A percentile compares a stretch with the other conserved stretches of the same genome.
These are phyloP conservation scores for Tricholoma sp. DNA, from an alignment of 768 basidiomycete species.

Conservation along the genomic window DNA sequence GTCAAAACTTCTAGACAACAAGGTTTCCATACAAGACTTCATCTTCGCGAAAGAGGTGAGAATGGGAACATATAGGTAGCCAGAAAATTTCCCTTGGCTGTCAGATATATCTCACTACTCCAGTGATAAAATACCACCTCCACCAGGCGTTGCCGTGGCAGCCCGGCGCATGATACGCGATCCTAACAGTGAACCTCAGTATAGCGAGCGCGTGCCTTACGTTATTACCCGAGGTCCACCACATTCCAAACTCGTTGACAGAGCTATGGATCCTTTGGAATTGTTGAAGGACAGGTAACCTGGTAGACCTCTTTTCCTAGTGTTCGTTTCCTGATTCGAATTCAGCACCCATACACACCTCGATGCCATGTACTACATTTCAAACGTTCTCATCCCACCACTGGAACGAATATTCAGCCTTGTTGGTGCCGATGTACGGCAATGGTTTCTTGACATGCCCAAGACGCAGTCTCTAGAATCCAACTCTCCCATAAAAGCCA, in stretches of 20 bases:
- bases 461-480: constrained; percentile 33
- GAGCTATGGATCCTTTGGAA: constrained; percentile 71
- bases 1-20: constrained; percentile 78
- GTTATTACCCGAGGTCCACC: constrained; percentile 69
- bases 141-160: constrained; percentile 89
- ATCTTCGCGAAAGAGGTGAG: constrained; percentile 92
- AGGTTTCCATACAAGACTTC: constrained; percentile 85
- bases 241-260: constrained; percentile 63
- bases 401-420: constrained; percentile 89
- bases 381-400: constrained; percentile 81
- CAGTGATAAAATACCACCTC: constrained; percentile 82
- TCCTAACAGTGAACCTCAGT: constrained; percentile 80
- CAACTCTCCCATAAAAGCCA: constrained; percentile 21
- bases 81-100: background rate
- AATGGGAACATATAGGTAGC: constrained; percentile 89
- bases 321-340: background rate
- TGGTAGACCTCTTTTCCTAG: background rate
- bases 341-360: constrained; percentile 56
- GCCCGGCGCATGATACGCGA: constrained; percentile 70
- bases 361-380: constrained; percentile 90
- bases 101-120: background rate
- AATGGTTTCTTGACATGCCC: constrained; percentile 90
- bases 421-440: constrained; percentile 78
- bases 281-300: constrained; percentile 59
- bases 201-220: constrained; percentile 92